Evolutionary conservation across 352 stramenopile genomes (phyloP).

Genomic region (Phytophthora pini): DNA sequence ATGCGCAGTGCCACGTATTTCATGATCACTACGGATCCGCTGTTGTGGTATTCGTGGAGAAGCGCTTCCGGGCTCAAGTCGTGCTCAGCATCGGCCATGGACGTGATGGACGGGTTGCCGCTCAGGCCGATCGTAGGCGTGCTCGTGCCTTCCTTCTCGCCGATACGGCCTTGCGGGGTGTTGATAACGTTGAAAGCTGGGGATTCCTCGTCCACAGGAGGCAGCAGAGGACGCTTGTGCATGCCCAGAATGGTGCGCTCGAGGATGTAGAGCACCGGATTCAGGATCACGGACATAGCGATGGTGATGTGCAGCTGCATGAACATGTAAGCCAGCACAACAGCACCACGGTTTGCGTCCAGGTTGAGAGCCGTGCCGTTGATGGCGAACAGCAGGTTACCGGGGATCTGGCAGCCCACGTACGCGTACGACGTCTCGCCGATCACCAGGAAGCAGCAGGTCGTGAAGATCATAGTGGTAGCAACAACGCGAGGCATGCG

Average conservation of each 20-base stretch:
- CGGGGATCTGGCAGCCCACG: conserved; percentile 67
- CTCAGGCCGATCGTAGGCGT: conserved; percentile 8
- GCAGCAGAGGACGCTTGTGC: conserved; percentile 50
- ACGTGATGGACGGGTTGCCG: conserved; percentile 32
- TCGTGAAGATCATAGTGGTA: conserved; percentile 55
- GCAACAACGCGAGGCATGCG: conserved; percentile 64
- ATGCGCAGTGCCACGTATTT: conserved; percentile 48
- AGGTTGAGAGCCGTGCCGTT: conserved; percentile 50
- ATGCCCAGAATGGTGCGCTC: conserved; percentile 64
- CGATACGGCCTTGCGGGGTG: conserved; percentile 28
- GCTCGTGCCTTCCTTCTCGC: conserved; percentile 18
- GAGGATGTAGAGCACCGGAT: conserved; percentile 65
- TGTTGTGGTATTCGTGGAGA: conserved; percentile 40
- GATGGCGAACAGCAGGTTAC: conserved; percentile 70
- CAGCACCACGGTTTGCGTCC: conserved; percentile 49
- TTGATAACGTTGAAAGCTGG: conserved; percentile 33
- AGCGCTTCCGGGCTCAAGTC: conserved; percentile 36
- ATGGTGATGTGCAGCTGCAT: conserved; percentile 77
- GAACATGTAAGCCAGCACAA: conserved; percentile 65
- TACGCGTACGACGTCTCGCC: conserved; percentile 46
- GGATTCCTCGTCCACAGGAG: conserved; percentile 39
- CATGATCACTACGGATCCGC: conserved; percentile 34
- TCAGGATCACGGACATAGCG: conserved; percentile 64
- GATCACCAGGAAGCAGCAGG: conserved; percentile 60
- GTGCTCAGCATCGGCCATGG: conserved; percentile 39